A percentile compares a stretch with the other conserved stretches of the same genome.
Evolutionary conservation across 2,329 filamentous ascomycete genomes (phyloP).

Genomic region (Colletotrichum sp.): DNA sequence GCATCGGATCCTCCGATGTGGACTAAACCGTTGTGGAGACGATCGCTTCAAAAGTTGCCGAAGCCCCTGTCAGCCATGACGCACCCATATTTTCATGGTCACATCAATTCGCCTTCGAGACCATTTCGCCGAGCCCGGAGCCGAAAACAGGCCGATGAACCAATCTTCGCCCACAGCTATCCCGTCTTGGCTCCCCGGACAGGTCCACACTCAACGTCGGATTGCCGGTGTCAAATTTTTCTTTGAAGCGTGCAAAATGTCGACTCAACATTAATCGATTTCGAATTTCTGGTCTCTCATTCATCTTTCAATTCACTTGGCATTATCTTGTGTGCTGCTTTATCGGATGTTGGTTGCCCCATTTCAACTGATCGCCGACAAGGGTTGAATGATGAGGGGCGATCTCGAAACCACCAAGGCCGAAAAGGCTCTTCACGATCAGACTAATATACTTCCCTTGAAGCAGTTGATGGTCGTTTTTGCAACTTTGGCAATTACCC

Average conservation of each 20-base stretch:
- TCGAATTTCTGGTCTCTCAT: background rate
- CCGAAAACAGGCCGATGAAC: background rate
- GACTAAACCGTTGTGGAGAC: background rate
- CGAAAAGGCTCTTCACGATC: constrained; percentile 55
- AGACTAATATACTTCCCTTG: constrained; percentile 61
- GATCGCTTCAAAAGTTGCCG: constrained; percentile 15
- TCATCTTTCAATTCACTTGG: background rate
- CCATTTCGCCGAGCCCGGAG: constrained; percentile 1
- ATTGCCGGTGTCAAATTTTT: background rate
- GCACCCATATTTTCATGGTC: background rate
- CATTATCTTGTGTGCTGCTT: background rate
- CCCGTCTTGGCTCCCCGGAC: background rate
- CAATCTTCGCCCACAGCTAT: constrained; percentile 3
- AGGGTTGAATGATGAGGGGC: background rate
- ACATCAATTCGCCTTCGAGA: background rate
- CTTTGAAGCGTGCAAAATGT: background rate
- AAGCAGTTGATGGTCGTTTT: constrained; percentile 57
- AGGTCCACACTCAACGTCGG: background rate
- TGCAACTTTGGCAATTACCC: constrained; percentile 52
- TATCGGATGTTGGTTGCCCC: background rate
- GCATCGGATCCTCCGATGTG: constrained; percentile 2
- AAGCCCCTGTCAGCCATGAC: constrained; percentile 1
- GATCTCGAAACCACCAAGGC: constrained; percentile 27
- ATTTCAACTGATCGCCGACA: background rate
- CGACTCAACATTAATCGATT: background rate